Percentiles rank a stretch among this genome's conserved stretches.
These are phyloP conservation scores for Pleurotus pulmonarius DNA, from an alignment of 768 basidiomycete genomes.

Conservation along the genomic window DNA sequence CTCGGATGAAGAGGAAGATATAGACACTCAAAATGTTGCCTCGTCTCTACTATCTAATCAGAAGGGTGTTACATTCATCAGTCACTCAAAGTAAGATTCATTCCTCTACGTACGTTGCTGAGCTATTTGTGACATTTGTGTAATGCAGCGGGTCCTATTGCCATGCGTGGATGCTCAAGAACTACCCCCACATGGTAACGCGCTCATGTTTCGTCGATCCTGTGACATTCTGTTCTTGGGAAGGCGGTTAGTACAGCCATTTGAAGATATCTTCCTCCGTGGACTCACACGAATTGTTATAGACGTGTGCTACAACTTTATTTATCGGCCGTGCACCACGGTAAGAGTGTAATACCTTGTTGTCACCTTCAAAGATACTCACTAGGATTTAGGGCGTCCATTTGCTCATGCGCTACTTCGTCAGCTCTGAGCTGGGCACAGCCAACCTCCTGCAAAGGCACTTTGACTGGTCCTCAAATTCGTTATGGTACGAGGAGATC, in stretches of 20 bases:
- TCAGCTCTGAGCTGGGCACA: slow-evolving; percentile 83
- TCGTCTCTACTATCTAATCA: slow-evolving; percentile 15
- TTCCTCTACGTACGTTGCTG: background rate
- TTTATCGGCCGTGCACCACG: slow-evolving; percentile 66
- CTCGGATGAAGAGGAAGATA: slow-evolving; percentile 19
- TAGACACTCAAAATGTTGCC: slow-evolving; percentile 12
- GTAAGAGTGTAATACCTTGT: slow-evolving; percentile 33
- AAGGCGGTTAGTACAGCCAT: slow-evolving; percentile 63
- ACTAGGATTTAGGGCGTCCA: slow-evolving; percentile 61
- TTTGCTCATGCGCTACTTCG: slow-evolving; percentile 82
- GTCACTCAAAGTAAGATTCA: slow-evolving; percentile 80
- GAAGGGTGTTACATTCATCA: slow-evolving; percentile 71
- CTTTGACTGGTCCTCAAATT: slow-evolving; percentile 85
- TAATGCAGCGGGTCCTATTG: slow-evolving; percentile 65
- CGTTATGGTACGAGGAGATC: slow-evolving; percentile 88
- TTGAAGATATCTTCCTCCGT: background rate
- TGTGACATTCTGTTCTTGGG: slow-evolving; percentile 89
- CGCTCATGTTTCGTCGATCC: slow-evolving; percentile 92
- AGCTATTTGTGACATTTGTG: background rate
- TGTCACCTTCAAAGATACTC: background rate
- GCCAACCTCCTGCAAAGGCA: slow-evolving; percentile 81
- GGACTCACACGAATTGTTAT: slow-evolving; percentile 6
- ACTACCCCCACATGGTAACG: slow-evolving; percentile 58
- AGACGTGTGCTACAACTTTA: slow-evolving; percentile 91
- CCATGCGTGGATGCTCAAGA: slow-evolving; percentile 90